Base-by-base conservation (phyloP, 2,329 filamentous ascomycete species). In the Colletotrichum siamense region DNA sequence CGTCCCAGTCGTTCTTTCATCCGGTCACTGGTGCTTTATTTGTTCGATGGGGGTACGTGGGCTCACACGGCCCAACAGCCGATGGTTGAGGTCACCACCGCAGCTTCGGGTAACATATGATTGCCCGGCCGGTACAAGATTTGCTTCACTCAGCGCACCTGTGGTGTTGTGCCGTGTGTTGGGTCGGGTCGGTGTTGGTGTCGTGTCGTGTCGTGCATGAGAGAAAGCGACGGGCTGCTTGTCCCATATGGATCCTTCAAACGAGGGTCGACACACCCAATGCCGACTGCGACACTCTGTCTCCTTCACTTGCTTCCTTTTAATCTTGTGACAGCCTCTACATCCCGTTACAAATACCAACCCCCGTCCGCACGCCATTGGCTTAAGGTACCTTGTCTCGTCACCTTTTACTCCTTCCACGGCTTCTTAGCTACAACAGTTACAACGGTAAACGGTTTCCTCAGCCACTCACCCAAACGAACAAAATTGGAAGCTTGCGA, bases 281-380 rank as follows among this genome's bases (percentile, higher is more conserved):
- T 65, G 70, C 71, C 70, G 65, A 76, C 71, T 22, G 65, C 71
- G 65, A 74, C 65, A 69, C 64, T 69, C 22, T 67, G 44, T 69
- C 49, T 69, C 44, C 26, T 26, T 44, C 22, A 55, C 65, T 70
- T 57, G n/a, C 32, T 68, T 32, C 39, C 57, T 62, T 66, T 71
- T 24, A 39, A 72, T 75, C 73, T 75, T 73, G 63, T 76, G 73
- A 76, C 73, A 69, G 44, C 63, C 63, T 76, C 73, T 44, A 69
- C 59, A 16, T 22, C 32, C 34, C 70, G 70, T 73, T 76, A 76
- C 73, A 76, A 76, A 76, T 73, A 76, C 64, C 69, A 63, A 67
- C 52, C 63, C 68, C 69, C 39, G 15, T 36, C 69, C 73, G 66
- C 55, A 8, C 55, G 26, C 44, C 28, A 73, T 67, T 73, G n/a